Conservation (phyloP, 805 yeast species). For the Maudiozyma saulgeensis region DNA sequence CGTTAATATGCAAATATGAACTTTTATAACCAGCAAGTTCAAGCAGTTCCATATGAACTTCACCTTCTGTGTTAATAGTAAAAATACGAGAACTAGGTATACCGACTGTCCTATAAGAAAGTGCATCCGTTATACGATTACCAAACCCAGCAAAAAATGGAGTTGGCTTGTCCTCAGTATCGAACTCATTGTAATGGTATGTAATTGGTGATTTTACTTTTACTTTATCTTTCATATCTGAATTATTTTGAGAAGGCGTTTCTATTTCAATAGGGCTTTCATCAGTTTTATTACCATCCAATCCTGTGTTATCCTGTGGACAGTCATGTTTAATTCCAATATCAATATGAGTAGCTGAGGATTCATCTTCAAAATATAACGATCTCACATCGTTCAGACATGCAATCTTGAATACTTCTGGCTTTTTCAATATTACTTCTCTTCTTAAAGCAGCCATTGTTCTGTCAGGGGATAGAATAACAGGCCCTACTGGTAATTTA, state of each 20-base stretch:
- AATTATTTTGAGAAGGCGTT: neutral
- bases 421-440: conserved; percentile 88
- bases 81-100: conserved; percentile 91
- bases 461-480: conserved; percentile 87
- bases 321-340: neutral
- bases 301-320: neutral
- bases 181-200: neutral
- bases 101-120: conserved; percentile 86
- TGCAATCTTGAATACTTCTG: conserved; percentile 98
- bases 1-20: conserved; percentile 81
- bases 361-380: conserved; percentile 38
- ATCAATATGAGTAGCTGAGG: neutral
- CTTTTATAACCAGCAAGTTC: conserved; percentile 90
- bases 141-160: conserved; percentile 98
- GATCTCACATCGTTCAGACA: conserved; percentile 79
- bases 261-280: neutral
- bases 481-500: conserved; percentile 81
- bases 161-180: conserved; percentile 41
- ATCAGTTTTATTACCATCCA: conserved; percentile 1
- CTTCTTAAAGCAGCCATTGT: conserved; percentile 90
- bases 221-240: neutral
- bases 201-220: neutral
- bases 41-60: conserved; percentile 91
- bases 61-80: conserved; percentile 93
- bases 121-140: conserved; percentile 90